Conservation (phyloP, 257 asterid genomes). For the Echium plantagineum region DNA sequence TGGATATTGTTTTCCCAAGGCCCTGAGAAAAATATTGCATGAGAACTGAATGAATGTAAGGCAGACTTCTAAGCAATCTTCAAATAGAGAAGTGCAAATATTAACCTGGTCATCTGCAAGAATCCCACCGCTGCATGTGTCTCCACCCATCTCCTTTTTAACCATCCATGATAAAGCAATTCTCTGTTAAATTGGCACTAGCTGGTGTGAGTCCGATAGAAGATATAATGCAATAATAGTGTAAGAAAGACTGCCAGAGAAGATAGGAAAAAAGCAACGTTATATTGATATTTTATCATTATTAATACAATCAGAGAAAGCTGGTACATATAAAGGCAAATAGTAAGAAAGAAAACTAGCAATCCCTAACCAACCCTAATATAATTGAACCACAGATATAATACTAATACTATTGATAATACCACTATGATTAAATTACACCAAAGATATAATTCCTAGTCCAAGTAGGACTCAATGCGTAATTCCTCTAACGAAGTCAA, state of each 20-base stretch:
- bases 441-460: too few relatives aligned
- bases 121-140: slow-evolving; percentile 92
- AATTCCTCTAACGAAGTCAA: neutral
- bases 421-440: too few relatives aligned
- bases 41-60: slow-evolving; percentile 3
- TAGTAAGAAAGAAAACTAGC: too few relatives aligned
- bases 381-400: too few relatives aligned
- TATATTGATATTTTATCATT: too few relatives aligned
- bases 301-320: too few relatives aligned
- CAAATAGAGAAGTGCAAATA: slow-evolving; percentile 8
- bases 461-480: too few relatives aligned
- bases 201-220: slow-evolving; percentile 8
- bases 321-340: neutral
- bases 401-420: too few relatives aligned
- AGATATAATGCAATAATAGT: too few relatives aligned
- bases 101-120: slow-evolving; percentile 99
- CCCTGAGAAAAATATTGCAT: slow-evolving; percentile 48
- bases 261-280: too few relatives aligned
- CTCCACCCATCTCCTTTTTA: slow-evolving; percentile 71
- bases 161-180: slow-evolving; percentile 98
- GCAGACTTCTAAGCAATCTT: slow-evolving; percentile 1
- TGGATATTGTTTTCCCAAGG: slow-evolving; percentile 92
- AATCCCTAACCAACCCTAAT: too few relatives aligned
- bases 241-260: too few relatives aligned
- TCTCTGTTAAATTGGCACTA: slow-evolving; percentile 38